A percentile compares a stretch with the other conserved stretches of the same genome.
Conservation (phyloP, 164 flowering plant genomes). For the Nymphaea thermarum region DNA sequence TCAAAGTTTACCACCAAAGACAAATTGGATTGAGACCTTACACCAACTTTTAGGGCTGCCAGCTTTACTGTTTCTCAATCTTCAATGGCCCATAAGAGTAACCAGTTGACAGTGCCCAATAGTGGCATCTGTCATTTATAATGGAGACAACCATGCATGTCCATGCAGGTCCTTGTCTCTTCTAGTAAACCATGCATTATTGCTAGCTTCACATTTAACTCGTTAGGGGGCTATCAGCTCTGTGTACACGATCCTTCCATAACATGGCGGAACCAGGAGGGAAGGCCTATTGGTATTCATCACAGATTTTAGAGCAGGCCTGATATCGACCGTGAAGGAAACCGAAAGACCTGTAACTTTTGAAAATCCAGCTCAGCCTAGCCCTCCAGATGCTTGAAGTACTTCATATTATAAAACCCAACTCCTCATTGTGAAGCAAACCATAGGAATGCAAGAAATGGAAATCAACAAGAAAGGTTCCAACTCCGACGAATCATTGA, state of each 20-base stretch:
- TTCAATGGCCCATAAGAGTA: neutral
- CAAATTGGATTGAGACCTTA: neutral
- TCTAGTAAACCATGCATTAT: neutral
- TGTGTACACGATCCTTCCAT: too few relatives aligned
- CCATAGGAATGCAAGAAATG: neutral
- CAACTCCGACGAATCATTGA: conserved; percentile 13
- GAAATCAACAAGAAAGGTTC: neutral
- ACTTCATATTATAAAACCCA: neutral
- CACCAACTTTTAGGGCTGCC: neutral
- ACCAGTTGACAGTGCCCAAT: neutral
- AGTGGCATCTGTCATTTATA: neutral
- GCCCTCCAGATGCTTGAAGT: too few relatives aligned
- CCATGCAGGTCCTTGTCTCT: neutral
- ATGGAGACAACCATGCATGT: neutral
- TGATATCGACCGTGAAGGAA: neutral
- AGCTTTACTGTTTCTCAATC: neutral
- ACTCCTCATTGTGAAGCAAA: neutral
- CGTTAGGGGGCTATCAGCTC: too few relatives aligned
- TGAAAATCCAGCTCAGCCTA: neutral
- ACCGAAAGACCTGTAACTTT: neutral
- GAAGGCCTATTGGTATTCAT: too few relatives aligned
- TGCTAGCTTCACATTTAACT: neutral
- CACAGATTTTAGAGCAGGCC: neutral
- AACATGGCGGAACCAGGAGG: too few relatives aligned
- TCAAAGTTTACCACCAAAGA: neutral